A percentile compares a stretch with the other conserved stretches of the same genome.
These are phyloP conservation scores for Phytophthora megakarya DNA, from an alignment of 352 stramenopile species.

Conservation along the genomic window DNA sequence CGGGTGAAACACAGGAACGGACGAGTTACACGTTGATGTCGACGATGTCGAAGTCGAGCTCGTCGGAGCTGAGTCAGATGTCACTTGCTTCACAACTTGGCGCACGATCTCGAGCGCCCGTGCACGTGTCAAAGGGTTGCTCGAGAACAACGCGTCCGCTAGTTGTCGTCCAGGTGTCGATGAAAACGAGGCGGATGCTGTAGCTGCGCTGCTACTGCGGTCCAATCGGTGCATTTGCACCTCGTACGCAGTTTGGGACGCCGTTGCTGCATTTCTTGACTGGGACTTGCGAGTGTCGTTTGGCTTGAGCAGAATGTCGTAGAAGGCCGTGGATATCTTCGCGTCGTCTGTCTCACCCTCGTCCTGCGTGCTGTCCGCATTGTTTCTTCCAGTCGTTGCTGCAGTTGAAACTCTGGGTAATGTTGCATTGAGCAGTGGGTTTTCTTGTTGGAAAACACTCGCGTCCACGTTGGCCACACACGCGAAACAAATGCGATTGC, in stretches of 20 bases:
- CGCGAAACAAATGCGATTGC: constrained; percentile 64
- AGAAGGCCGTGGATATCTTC: constrained; percentile 35
- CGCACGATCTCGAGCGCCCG: constrained; percentile 57
- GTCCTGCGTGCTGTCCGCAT: constrained; percentile 2
- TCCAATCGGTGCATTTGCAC: constrained; percentile 25
- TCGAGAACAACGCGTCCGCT: constrained; percentile 68
- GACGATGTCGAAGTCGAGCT: constrained; percentile 27
- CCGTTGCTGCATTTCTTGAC: constrained; percentile 5
- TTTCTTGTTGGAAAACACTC: constrained; percentile 45
- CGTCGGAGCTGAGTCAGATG: constrained; percentile 21
- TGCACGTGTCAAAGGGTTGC: constrained; percentile 50
- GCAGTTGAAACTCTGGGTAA: constrained; percentile 22
- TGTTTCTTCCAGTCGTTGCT: neutral
- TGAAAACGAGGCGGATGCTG: constrained; percentile 30
- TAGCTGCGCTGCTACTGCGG: constrained; percentile 36
- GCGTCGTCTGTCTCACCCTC: constrained; percentile 1
- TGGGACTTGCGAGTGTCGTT: constrained; percentile 14
- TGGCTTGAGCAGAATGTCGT: constrained; percentile 28
- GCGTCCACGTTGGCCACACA: constrained; percentile 64
- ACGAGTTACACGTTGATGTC: constrained; percentile 20
- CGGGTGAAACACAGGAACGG: constrained; percentile 23
- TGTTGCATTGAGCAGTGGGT: constrained; percentile 30
- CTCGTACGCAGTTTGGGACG: constrained; percentile 6
- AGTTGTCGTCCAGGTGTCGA: constrained; percentile 53
- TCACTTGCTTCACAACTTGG: constrained; percentile 53